A percentile compares a stretch with the other conserved stretches of the same genome.
phyloP scores from a whole-genome alignment of 192 early-diverging fungal genomes.

The Geranomyces variabilis region DNA sequence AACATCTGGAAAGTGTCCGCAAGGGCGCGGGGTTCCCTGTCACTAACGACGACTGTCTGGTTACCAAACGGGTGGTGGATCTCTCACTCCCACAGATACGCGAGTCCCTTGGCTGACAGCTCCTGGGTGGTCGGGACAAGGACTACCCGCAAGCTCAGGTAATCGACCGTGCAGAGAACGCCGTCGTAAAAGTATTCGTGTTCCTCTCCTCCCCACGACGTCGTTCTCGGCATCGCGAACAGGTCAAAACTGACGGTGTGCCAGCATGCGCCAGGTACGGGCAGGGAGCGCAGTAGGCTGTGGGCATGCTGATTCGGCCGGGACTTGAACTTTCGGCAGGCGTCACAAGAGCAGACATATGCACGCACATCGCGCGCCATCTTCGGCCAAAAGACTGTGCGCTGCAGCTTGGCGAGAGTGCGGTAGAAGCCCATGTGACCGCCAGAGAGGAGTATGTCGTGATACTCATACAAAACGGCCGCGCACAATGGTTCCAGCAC shows the following conservation, averaged over 20 bases:
- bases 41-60: constrained; percentile 5
- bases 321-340: background rate
- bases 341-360: background rate
- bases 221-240: background rate
- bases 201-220: background rate
- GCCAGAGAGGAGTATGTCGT: background rate
- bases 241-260: background rate
- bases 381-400: background rate
- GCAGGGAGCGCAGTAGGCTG: constrained; percentile 1
- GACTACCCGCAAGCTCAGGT: background rate
- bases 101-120: background rate
- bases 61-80: background rate
- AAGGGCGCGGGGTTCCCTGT: constrained; percentile 2
- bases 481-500: background rate
- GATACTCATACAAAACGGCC: background rate
- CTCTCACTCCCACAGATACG: background rate
- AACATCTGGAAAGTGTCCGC: constrained; percentile 14
- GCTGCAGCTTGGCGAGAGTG: background rate
- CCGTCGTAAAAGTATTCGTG: background rate
- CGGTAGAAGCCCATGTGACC: background rate
- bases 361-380: background rate
- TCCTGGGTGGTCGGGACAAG: background rate
- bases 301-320: background rate
- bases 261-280: background rate
- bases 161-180: background rate